Evolutionary conservation across 805 yeast species (phyloP).

Genomic region (Metahyphopichia silvanorum): DNA sequence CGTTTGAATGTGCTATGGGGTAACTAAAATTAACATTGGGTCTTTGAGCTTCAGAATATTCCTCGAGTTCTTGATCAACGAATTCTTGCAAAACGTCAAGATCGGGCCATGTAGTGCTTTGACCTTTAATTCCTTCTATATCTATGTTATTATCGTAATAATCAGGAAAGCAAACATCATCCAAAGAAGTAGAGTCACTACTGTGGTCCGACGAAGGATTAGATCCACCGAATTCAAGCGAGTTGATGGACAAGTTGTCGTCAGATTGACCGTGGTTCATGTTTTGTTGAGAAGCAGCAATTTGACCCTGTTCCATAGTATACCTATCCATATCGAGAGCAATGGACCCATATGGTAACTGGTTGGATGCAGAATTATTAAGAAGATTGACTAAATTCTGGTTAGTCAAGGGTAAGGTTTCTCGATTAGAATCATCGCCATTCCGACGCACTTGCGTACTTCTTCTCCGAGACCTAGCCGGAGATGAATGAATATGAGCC

Average conservation of each 20-base stretch:
- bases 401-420: conserved; percentile 32
- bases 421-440: conserved; percentile 3
- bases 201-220: conserved; percentile 63
- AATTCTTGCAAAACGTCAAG: conserved; percentile 70
- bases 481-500: conserved; percentile 24
- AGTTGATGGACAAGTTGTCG: conserved; percentile 17
- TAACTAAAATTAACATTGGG: conserved; percentile 34
- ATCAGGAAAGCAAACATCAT: conserved; percentile 90
- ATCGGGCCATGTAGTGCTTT: conserved; percentile 75
- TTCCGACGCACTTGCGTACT: conserved; percentile 6
- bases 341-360: conserved; percentile 16
- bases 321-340: conserved; percentile 41
- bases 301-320: conserved; percentile 27
- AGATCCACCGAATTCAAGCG: conserved; percentile 48
- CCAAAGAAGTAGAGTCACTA: conserved; percentile 69
- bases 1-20: conserved; percentile 19
- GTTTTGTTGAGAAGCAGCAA: conserved; percentile 10
- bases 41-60: conserved; percentile 6
- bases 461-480: conserved; percentile 28
- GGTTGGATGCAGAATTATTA: conserved; percentile 9
- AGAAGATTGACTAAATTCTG: conserved; percentile 31
- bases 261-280: conserved; percentile 6
- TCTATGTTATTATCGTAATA: conserved; percentile 39
- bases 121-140: conserved; percentile 13
- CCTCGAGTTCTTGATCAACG: conserved; percentile 61